Evolutionary conservation across 371 early-diverging fungal genomes (phyloP), one percentile per base, ranked within the genome.

Genomic region (Gilbertella persicaria): DNA sequence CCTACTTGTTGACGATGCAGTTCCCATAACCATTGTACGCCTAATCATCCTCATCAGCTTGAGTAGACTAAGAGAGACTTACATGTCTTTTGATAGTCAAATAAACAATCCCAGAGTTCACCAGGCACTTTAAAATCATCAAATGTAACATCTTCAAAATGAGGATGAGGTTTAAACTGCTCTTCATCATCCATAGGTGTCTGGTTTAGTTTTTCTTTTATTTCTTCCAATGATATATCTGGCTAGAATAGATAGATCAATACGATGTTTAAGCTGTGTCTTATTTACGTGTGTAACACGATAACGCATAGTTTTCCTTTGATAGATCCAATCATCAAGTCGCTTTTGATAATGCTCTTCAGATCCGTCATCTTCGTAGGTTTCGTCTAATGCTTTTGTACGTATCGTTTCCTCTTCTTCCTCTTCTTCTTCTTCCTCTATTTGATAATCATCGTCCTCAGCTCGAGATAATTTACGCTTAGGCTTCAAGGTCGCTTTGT

Each of bases 11-110:
- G 92, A 28, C 76, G 73, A 64, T 95, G 89, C 26, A 97, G 72
- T 51, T 95, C 92, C 85, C 88, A 91, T 45, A 99, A 71, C 99
- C 99, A 99, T 39, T 83, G 76, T 5, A 92, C 69, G 39, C 95
- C 93, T 51, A 53, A 14, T 28, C 45, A 26, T 40, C 38, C 9
- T 51, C 16, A n/a, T n/a, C n/a, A 21, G 4, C 1, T 39, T 40
- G 1, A 13, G 14, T 3, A 19, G 40, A 20, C 2, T 5, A 4
- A 28, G 20, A 6, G 2, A 16, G 17, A 50, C 58, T 60, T 69
- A 71, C 86, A 84, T 29, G 91, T 90, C 59, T 83, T 80, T 74
- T 99, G 99, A 73, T 99, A 97, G 25, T 90, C 91, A 65, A 97
- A 93, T 5, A 99, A 74, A 21, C 81, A 80, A n/a, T 71, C 67